These are phyloP conservation scores for Vigna nakashimae DNA, from an alignment of 306 rosid genomes.

Conservation along the genomic window DNA sequence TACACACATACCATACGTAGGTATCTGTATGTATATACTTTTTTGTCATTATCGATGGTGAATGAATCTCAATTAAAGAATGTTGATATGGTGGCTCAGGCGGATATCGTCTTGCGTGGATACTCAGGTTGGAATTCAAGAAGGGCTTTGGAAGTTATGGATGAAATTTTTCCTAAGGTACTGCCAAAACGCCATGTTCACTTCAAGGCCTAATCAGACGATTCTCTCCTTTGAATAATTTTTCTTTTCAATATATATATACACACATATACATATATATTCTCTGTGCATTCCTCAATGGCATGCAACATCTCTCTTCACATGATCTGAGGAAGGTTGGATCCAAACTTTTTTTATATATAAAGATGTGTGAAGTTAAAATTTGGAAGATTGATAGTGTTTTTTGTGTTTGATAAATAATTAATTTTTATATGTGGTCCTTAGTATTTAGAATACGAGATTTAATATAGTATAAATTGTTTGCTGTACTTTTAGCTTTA, in stretches of 20 bases:
- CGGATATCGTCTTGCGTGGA: constrained; percentile 74
- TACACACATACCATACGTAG: too few species aligned
- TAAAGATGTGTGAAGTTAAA: not conserved
- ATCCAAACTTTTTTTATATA: too few species aligned
- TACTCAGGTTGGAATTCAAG: constrained; percentile 90
- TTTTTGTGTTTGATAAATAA: too few species aligned
- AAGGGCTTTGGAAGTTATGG: constrained; percentile 70
- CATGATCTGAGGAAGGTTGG: too few species aligned
- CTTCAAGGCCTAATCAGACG: not conserved
- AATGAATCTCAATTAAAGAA: not conserved
- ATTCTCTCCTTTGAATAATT: not conserved
- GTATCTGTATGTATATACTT: not conserved
- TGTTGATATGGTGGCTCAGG: constrained; percentile 51
- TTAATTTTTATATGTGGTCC: too few species aligned
- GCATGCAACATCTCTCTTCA: not conserved
- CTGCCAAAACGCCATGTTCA: not conserved
- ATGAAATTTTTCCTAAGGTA: constrained; percentile 82
- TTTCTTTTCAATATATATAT: not conserved
- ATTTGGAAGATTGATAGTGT: not conserved
- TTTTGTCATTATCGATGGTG: not conserved
- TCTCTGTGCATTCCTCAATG: not conserved
- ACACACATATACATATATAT: too few species aligned
- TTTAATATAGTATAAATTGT: too few species aligned
- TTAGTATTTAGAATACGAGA: too few species aligned
- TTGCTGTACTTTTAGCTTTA: too few species aligned